Conservation (phyloP, 306 rosid species). For the Chamaecrista fasciculata region DNA sequence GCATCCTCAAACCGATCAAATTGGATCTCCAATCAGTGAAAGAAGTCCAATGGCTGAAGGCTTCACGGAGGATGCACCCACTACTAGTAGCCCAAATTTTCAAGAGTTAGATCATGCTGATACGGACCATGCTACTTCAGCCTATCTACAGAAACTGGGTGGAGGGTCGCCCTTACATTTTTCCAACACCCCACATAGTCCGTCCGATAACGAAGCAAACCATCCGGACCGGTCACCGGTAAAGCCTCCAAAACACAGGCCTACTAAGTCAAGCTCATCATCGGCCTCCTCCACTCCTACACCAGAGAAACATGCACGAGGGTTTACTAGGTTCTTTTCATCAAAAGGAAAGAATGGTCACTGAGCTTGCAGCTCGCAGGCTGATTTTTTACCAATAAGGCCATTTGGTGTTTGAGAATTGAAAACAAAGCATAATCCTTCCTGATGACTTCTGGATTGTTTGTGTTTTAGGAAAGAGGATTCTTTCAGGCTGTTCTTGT, state of each 20-base stretch:
- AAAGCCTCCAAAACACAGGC: constrained; percentile 55
- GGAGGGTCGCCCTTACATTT: constrained; percentile 60
- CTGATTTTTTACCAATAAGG: constrained; percentile 29
- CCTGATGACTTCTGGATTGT: constrained; percentile 44
- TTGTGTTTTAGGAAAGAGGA: constrained; percentile 40
- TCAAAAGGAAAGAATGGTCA: constrained; percentile 68
- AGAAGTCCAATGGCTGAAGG: constrained; percentile 54
- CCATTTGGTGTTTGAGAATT: constrained; percentile 37
- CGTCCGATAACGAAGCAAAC: constrained; percentile 61
- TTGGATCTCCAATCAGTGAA: constrained; percentile 49
- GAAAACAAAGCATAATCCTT: constrained; percentile 34
- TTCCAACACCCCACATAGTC: constrained; percentile 49
- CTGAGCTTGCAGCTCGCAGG: constrained; percentile 49
- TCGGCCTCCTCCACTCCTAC: constrained; percentile 70
- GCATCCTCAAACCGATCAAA: constrained; percentile 68
- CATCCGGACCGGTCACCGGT: constrained; percentile 54
- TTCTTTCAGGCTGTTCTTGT: constrained; percentile 50
- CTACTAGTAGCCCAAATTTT: constrained; percentile 47
- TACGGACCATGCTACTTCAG: constrained; percentile 47
- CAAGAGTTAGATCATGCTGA: constrained; percentile 50
- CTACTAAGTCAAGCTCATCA: constrained; percentile 77
- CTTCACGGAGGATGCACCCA: constrained; percentile 46
- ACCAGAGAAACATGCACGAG: constrained; percentile 83
- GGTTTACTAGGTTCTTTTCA: constrained; percentile 94
- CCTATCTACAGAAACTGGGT: constrained; percentile 40